Evolutionary conservation across 176 grass and related monocot species (phyloP).

Genomic region (Eleusine coracana): DNA sequence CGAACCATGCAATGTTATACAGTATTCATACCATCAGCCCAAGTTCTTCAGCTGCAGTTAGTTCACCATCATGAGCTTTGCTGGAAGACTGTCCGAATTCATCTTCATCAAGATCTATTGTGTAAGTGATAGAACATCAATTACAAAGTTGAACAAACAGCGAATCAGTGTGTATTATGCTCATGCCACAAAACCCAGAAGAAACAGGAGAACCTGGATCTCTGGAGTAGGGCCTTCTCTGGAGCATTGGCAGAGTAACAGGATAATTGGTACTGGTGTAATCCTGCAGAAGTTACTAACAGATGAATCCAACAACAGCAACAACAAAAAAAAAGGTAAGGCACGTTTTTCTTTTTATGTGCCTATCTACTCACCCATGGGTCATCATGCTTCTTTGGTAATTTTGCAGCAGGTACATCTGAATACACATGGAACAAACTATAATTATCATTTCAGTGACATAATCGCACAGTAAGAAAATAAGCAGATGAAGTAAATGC

Average conservation of each 20-base stretch:
- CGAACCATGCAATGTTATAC: constrained; percentile 25
- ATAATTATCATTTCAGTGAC: neutral
- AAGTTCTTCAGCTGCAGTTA: constrained; percentile 54
- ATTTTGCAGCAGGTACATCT: constrained; percentile 33
- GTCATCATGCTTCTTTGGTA: constrained; percentile 32
- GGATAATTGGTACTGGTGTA: constrained; percentile 48
- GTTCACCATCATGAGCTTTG: constrained; percentile 38
- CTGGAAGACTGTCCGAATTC: constrained; percentile 43
- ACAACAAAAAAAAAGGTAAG: neutral
- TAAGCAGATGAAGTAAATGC: neutral
- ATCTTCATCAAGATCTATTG: constrained; percentile 54
- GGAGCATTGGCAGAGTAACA: constrained; percentile 47
- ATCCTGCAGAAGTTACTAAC: constrained; percentile 40
- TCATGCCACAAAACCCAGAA: neutral
- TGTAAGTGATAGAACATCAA: neutral
- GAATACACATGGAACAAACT: constrained; percentile 14
- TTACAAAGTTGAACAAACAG: neutral
- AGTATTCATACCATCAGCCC: constrained; percentile 53
- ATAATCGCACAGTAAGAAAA: neutral
- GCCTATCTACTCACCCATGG: constrained; percentile 45
- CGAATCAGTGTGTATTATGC: neutral
- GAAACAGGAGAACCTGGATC: constrained; percentile 51
- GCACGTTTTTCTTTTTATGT: constrained; percentile 1
- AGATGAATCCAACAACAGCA: neutral
- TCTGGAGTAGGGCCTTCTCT: constrained; percentile 37